Evolutionary conservation across 768 basidiomycete genomes (phyloP), one percentile per base, ranked within the genome.

Genomic region (Kwoniella newhampshirensis): DNA sequence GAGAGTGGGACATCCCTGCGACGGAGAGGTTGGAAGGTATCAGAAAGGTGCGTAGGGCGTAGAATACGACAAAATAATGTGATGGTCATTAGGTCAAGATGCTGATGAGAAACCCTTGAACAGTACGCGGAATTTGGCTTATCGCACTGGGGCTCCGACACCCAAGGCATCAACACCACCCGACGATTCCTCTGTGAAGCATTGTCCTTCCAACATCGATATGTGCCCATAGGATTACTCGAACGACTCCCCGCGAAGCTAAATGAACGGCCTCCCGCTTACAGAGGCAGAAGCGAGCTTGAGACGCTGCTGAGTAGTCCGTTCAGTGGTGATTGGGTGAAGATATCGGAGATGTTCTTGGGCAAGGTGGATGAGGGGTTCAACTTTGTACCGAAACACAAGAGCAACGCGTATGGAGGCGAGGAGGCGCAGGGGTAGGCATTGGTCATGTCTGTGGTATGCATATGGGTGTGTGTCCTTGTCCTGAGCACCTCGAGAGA

Each of bases 201-300:
- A 0, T 81, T 99, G 1, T 94, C 91, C 0, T 99, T 98, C 82
- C 90, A 92, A 69, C 87, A 94, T 75, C 89, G 96, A 42, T 99
- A 99, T 72, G 80, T 97, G 44, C 96, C 96, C 6, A 86, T 98
- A 44, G 96, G 96, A 0, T 79, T 99, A 6, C 82, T 98, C 18
- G 93, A 99, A 74, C 78, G 71, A 0, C 78, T 92, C 23, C 92
- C 94, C 0, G 83, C 81, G 2, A 81, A 82, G 57, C 85, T 99
- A 64, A 98, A 98, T 71, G 93, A 98, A 54, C 84, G 96, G 11
- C 85, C 93, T 0, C 90, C 91, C 0, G 84, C 88, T 0, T 98
- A 88, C 79, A 81, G 81, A 12, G 94, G 94, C 1, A 83, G 96
- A 20, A 84, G 87, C 76, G 91, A 96, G 43, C 81, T 98, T 39